A percentile compares a stretch with the other conserved stretches of the same genome.
These are phyloP conservation scores for Podaxis pistillaris DNA, from an alignment of 768 basidiomycete genomes.

Conservation along the genomic window DNA sequence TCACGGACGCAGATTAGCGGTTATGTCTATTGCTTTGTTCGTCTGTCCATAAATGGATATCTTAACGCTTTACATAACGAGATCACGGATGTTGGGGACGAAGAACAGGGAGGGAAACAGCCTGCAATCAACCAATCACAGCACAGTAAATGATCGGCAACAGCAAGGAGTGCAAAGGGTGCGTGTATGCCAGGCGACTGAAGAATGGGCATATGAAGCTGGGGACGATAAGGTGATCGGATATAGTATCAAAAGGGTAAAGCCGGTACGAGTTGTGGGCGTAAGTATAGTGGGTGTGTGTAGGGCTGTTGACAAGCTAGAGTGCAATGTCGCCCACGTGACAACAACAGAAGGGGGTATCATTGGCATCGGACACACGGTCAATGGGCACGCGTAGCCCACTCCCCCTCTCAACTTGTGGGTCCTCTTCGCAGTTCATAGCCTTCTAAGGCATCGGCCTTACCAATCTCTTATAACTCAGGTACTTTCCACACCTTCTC, in stretches of 20 bases:
- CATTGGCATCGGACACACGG: neutral
- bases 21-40: constrained; percentile 9
- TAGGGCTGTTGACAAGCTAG: neutral
- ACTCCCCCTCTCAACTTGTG: constrained; percentile 4
- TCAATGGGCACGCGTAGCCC: constrained; percentile 6
- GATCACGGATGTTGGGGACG: neutral
- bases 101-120: neutral
- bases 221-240: neutral
- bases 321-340: constrained; percentile 10
- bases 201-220: neutral
- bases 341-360: neutral
- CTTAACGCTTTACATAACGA: neutral
- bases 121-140: constrained; percentile 1
- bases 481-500: neutral
- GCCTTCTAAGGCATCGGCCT: constrained; percentile 6
- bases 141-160: neutral
- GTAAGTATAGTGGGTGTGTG: constrained; percentile 11
- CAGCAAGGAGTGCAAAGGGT: neutral
- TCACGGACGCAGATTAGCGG: neutral
- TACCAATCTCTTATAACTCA: neutral
- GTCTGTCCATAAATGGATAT: constrained; percentile 7
- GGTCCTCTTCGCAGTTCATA: constrained; percentile 12
- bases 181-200: neutral
- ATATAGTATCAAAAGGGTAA: constrained; percentile 5
- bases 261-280: constrained; percentile 13